phyloP scores from a whole-genome alignment of 2,329 filamentous ascomycete genomes.

The Ceratocystis colombiana region DNA sequence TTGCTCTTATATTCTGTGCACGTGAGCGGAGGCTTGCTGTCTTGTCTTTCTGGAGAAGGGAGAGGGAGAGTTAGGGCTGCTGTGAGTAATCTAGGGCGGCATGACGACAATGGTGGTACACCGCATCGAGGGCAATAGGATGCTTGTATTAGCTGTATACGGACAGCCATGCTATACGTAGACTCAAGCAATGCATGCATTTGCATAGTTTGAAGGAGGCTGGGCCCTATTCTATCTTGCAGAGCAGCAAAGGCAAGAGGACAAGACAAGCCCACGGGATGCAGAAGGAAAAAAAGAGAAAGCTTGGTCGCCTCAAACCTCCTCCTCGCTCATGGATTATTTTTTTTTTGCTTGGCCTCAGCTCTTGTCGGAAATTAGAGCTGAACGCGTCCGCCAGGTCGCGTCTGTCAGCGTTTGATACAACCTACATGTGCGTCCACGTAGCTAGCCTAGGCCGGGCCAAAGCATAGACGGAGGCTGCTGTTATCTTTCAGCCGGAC shows the following conservation, averaged over 20 bases:
- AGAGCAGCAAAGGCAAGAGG: background rate
- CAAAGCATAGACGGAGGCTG: too few species aligned
- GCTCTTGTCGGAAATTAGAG: constrained; percentile 11
- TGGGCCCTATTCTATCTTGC: background rate
- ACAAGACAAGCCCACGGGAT: background rate
- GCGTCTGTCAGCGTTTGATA: background rate
- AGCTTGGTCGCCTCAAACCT: background rate
- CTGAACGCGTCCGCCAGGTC: constrained; percentile 1
- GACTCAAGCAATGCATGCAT: background rate
- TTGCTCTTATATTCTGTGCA: background rate
- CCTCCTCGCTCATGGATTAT: background rate
- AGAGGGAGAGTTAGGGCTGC: background rate
- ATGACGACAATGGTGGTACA: background rate
- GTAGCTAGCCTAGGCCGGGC: too few species aligned
- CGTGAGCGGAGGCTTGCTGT: background rate
- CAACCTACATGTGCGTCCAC: background rate
- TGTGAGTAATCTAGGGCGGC: background rate
- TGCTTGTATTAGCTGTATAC: background rate
- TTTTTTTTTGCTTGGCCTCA: constrained; percentile 3
- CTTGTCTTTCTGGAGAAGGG: too few species aligned
- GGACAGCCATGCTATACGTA: background rate
- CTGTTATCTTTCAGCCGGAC: background rate
- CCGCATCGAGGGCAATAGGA: background rate
- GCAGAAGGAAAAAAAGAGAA: background rate
- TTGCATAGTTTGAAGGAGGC: background rate